Evolutionary conservation across 1,284 basidiomycete genomes (phyloP), one percentile per base, ranked within the genome.

Genomic region (Moniliella sp.): DNA sequence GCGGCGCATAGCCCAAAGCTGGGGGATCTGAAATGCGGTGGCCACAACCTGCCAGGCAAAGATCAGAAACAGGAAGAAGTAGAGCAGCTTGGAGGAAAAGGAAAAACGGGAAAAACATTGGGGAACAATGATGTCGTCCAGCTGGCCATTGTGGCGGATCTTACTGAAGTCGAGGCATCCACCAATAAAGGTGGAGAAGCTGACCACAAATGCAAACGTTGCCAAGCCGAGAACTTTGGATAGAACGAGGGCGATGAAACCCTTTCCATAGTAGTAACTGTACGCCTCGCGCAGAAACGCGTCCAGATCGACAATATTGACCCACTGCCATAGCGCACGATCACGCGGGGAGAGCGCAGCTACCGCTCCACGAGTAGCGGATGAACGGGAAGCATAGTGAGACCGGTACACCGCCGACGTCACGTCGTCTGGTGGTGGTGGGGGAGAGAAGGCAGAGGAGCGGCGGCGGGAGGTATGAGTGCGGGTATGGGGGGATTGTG

Each of bases 281-380:
- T 99, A 97, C 1, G 67, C 66, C 48, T 93, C 82, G 64, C 88
- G 81, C 17, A 99, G 64, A 61, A 91, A 97, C 5, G 73, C 74
- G 53, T 99, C 88, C 25, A 97, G 69, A 57, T 97, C 88, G 54
- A 82, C 81, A 5, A 94, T 81, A 57, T 97, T 97, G 40, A 91
- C 82, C 91, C 91, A 97, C 42, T 80, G 78, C 91, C 91, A 97
- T 27, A 94, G 60, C 0, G 88, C 88, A 43, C n/a, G n/a, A n/a
- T n/a, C n/a, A n/a, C n/a, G n/a, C 82, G n/a, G n/a, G n/a, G n/a
- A n/a, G n/a, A n/a, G n/a, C n/a, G n/a, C n/a, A n/a, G n/a, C n/a
- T n/a, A n/a, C n/a, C n/a, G n/a, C n/a, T n/a, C n/a, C n/a, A n/a
- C n/a, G n/a, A n/a, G n/a, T n/a, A n/a, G n/a, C n/a, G n/a, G n/a